Base-by-base conservation (phyloP, 164 flowering plant genomes). In the Amborella trichopoda region DNA sequence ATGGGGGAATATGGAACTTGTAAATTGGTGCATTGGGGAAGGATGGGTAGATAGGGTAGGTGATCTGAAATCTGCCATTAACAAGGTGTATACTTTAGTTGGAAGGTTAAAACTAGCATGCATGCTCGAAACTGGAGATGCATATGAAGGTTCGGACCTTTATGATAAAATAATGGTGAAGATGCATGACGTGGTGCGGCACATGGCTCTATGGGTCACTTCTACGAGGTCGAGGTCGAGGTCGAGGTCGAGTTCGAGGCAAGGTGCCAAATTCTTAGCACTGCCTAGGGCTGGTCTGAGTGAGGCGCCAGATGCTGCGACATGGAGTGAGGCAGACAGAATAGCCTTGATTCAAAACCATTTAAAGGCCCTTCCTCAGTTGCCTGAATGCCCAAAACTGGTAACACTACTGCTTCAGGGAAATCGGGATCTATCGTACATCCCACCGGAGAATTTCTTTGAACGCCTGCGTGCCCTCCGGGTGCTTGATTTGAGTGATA, bases 331-430 rank as follows among this genome's bases (percentile, higher is more conserved):
- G 10, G 49, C 48, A 4, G 57, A 52, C 9, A 53, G 53, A 23
- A 41, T 59, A 2, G 47, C 48, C 12, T 22, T 53, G 20, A 33
- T 59, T 53, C 28, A 26, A 4, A 59, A 53, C 18, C 18, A 27
- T 17, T 14, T 41, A 6, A 23, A 38, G 11, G n/a, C 33, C 20
- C n/a, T 54, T 4, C n/a, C 12, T 1, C 46, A 21, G 6, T 17
- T 3, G 3, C 59, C 64, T 8, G 11, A 22, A n/a, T 54, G 64
- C 59, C 49, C 64, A 2, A 54, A 54, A 44, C 33, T 60, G 11
- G 4, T 11, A 14, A 54, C 64, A 17, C 39, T 54, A 46, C n/a
- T 60, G 33, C 54, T 60, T 22, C 38, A 13, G 14, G 4, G 17
- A 16, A 58, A 58, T 37, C 10, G 3, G 3, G 12, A 32, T 26